phyloP scores from a whole-genome alignment of 2,329 filamentous ascomycete species.

The Colletotrichum sp. region DNA sequence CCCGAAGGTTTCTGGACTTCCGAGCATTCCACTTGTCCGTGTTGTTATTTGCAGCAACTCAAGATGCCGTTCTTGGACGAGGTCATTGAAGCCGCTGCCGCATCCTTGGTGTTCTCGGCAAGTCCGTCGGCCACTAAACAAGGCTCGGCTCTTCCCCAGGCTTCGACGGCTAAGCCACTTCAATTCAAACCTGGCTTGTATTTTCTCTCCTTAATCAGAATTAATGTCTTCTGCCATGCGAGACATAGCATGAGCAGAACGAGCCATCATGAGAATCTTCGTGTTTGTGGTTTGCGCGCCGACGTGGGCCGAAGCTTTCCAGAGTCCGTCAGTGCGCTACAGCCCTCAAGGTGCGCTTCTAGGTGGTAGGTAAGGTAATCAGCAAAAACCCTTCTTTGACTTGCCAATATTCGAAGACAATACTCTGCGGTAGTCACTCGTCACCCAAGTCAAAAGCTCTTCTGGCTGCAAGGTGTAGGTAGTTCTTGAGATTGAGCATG shows the following conservation, averaged over 20 bases:
- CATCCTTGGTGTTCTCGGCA: background rate
- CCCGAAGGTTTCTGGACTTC: background rate
- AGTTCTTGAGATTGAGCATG: background rate
- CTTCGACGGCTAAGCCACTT: background rate
- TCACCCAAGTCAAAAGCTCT: background rate
- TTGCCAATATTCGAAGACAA: background rate
- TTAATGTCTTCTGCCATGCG: background rate
- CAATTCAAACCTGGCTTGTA: background rate
- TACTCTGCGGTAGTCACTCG: background rate
- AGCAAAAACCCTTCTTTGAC: background rate
- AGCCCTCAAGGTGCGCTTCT: background rate
- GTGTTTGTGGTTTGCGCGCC: background rate
- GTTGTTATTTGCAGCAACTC: background rate
- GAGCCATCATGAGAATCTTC: background rate
- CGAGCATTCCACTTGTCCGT: background rate
- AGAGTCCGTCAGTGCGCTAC: background rate
- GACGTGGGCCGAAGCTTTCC: background rate
- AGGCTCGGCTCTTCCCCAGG: background rate
- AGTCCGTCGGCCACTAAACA: background rate
- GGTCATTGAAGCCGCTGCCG: background rate
- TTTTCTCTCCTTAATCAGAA: background rate
- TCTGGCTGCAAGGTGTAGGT: background rate
- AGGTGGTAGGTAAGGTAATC: background rate
- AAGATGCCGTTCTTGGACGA: background rate
- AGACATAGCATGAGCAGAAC: background rate